phyloP scores from a whole-genome alignment of 345 rosid species.

The Garcia nutans region DNA sequence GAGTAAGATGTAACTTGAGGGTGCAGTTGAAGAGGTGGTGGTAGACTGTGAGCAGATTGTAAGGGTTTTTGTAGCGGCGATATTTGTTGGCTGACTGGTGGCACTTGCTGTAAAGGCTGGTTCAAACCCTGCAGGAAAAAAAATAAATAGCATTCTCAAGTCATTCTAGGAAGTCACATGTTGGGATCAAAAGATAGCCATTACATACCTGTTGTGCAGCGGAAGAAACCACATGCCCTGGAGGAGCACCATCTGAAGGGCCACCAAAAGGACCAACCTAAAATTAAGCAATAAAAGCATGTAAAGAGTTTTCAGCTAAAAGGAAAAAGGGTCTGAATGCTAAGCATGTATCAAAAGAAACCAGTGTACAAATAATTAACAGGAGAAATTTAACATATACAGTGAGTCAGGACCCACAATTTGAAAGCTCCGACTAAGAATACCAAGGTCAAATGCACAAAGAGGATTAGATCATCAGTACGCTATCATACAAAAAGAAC shows the following conservation, averaged over 20 bases:
- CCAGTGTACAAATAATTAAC: constrained; percentile 1
- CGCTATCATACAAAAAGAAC: background rate
- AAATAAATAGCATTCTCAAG: background rate
- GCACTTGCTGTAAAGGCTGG: constrained; percentile 47
- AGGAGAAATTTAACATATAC: background rate
- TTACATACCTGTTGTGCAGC: constrained; percentile 47
- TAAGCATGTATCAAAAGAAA: constrained; percentile 15
- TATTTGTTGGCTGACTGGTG: constrained; percentile 51
- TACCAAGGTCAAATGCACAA: background rate
- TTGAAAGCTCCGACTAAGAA: background rate
- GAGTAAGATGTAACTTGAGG: constrained; percentile 45
- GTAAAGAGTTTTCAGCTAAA: background rate
- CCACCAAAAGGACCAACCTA: constrained; percentile 52
- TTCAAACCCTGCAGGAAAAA: constrained; percentile 34
- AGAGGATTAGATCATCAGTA: background rate
- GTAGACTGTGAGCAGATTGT: constrained; percentile 56
- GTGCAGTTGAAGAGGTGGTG: constrained; percentile 48
- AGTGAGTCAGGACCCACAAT: background rate
- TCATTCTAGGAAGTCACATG: constrained; percentile 7
- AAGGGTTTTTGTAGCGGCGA: constrained; percentile 62
- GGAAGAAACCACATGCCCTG: constrained; percentile 44
- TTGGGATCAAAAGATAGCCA: constrained; percentile 15
- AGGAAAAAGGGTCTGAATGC: background rate
- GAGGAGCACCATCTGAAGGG: constrained; percentile 56
- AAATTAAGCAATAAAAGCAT: constrained; percentile 16